Evolutionary conservation across 495 filamentous ascomycete genomes (phyloP), one percentile per base, ranked within the genome.

Genomic region (Xylaria sp.): DNA sequence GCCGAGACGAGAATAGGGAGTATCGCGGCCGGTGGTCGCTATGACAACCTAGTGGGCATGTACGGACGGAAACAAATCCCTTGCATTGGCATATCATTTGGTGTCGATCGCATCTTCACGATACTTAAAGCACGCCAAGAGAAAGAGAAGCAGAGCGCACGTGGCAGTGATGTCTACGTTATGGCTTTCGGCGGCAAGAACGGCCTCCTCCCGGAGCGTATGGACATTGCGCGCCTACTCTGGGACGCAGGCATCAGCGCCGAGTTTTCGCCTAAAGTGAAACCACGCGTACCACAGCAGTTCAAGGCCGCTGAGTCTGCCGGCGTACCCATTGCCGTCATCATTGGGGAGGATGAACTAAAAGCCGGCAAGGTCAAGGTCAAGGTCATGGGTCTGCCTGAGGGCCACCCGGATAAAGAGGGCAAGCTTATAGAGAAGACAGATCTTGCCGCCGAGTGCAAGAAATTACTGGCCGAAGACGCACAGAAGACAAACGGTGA

Each of bases 41-140:
- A 98, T 80, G 95, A 98, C 78, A 92, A 95, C 76, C 87, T 97
- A 5, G 95, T 97, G 37, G 92, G 92, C 80, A 97, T 97, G 93
- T 98, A 97, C 85, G 90, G 90, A 71, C 97, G 96, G 83, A 84
- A 85, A 64, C 90, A 93, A 76, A 93, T 97, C 46, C 95, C 95
- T 33, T 97, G 95, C 77, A 93, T 97, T 8, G 95, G 95, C 71
- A 92, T 98, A 72, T 97, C 93, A 14, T 97, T 98, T 79, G 95
- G 95, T 64, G 92, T 97, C 24, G 95, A 98, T 81, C 91, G 95
- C 63, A 98, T 98, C 75, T 97, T 97, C 82, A 93, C 91, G 59
- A 93, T 98, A 80, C 93, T 89, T 44, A 93, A 95, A 81, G 90
- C 92, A 12, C 87, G 90, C n/a, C 86, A 91, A 79, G 88, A 87